Percentiles rank a stretch among this genome's conserved stretches.
These are phyloP conservation scores for Capsella bursapastoris DNA, from an alignment of 345 rosid species.

Conservation along the genomic window DNA sequence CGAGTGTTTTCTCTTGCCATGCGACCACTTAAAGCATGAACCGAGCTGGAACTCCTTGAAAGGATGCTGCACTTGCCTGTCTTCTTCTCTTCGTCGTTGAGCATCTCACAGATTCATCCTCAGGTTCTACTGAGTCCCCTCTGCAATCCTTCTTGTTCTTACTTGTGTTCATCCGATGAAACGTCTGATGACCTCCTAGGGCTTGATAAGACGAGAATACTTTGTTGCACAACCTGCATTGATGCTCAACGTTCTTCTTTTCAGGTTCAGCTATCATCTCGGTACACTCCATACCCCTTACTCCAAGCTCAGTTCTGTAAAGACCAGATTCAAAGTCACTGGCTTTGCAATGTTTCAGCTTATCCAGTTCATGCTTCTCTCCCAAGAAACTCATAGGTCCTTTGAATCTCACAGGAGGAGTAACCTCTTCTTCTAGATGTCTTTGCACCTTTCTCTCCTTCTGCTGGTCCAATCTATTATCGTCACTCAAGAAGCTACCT, in stretches of 20 bases:
- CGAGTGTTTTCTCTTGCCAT: constrained; percentile 34
- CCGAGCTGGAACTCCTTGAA: constrained; percentile 48
- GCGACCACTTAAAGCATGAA: constrained; percentile 67
- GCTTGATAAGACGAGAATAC: constrained; percentile 56
- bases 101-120: constrained; percentile 26
- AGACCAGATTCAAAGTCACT: constrained; percentile 18
- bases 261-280: constrained; percentile 15
- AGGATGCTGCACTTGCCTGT: constrained; percentile 49
- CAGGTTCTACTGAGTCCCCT: constrained; percentile 32
- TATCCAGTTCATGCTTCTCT: neutral
- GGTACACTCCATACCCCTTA: constrained; percentile 7
- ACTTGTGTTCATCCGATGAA: constrained; percentile 48
- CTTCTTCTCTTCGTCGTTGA: constrained; percentile 34
- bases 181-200: constrained; percentile 71
- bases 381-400: neutral
- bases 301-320: constrained; percentile 22
- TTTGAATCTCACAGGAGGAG: constrained; percentile 1
- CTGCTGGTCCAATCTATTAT: neutral
- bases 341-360: constrained; percentile 7
- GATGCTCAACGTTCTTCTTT: constrained; percentile 31
- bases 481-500: constrained; percentile 17
- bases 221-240: constrained; percentile 61
- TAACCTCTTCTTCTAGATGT: neutral
- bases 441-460: constrained; percentile 7
- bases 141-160: constrained; percentile 30